Evolutionary conservation across 192 early-diverging fungal species (phyloP).

Genomic region (Gamsiella multidivaricata): DNA sequence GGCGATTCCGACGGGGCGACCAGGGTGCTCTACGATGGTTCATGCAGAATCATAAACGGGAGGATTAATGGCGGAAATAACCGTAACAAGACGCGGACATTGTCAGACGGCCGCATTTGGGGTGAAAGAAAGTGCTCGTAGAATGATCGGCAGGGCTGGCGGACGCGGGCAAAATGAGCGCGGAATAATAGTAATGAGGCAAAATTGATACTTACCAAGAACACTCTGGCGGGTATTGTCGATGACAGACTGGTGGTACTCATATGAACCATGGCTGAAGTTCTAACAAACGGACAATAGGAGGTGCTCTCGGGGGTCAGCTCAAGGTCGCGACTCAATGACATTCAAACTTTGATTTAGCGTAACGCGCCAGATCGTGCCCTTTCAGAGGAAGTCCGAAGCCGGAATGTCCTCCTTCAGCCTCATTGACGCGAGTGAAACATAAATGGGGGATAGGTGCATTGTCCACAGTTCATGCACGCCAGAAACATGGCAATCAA

Average conservation of each 20-base stretch:
- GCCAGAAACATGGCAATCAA: background rate
- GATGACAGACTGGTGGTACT: constrained; percentile 73
- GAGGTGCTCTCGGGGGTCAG: too few relatives aligned
- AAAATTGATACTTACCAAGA: constrained; percentile 57
- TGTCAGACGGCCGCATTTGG: background rate
- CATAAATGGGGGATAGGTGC: too few relatives aligned
- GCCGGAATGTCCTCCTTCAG: background rate
- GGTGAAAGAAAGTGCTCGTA: background rate
- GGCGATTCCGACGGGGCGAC: constrained; percentile 73
- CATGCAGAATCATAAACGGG: background rate
- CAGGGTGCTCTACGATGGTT: constrained; percentile 55
- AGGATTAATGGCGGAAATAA: background rate
- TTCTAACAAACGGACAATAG: constrained; percentile 22
- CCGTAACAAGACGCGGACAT: background rate
- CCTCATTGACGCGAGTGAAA: background rate
- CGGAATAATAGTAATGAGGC: too few relatives aligned
- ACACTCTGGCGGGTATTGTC: constrained; percentile 62
- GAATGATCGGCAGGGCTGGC: background rate
- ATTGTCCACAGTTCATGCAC: too few relatives aligned
- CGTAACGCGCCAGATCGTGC: too few relatives aligned
- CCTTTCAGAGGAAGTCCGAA: too few relatives aligned
- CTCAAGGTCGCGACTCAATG: too few relatives aligned
- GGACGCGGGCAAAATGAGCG: constrained; percentile 15
- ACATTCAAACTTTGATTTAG: too few relatives aligned
- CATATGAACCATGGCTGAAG: constrained; percentile 71